A percentile compares a stretch with the other conserved stretches of the same genome.
phyloP scores from a whole-genome alignment of 805 yeast genomes.

The Saccharomycopsis sp. region DNA sequence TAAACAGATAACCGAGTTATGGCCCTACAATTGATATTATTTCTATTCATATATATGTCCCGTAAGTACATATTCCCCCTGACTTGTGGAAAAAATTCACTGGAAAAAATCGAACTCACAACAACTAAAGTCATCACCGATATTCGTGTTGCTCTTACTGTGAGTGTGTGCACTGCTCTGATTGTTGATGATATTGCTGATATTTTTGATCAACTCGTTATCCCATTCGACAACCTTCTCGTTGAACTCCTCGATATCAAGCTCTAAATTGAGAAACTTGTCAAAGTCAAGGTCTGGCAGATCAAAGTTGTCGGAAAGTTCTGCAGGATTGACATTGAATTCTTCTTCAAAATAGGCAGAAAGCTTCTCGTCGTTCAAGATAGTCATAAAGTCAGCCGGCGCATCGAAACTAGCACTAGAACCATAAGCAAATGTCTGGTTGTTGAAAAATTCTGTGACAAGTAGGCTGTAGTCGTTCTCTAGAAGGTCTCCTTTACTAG shows the following conservation, averaged over 20 bases:
- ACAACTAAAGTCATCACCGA: conserved; percentile 1
- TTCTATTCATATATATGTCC: no score
- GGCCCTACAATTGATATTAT: no score
- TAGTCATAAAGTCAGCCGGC: neutral
- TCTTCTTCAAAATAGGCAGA: neutral
- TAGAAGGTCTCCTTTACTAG: neutral
- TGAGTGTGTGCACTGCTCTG: neutral
- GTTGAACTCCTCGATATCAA: neutral
- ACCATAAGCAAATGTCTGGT: neutral
- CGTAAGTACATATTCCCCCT: no score
- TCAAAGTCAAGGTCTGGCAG: neutral
- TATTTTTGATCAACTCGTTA: neutral
- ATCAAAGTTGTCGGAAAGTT: neutral
- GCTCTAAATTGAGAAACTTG: neutral
- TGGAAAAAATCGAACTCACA: neutral
- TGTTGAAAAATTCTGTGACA: neutral
- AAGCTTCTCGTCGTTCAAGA: neutral
- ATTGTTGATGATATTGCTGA: neutral
- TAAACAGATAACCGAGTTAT: no score
- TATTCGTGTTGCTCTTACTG: neutral
- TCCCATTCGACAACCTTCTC: conserved; percentile 1
- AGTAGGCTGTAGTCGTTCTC: neutral
- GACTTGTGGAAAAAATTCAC: no score
- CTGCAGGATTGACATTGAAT: neutral
- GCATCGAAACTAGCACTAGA: neutral